Evolutionary conservation across 169 alveolate species (phyloP), one percentile per base, ranked within the genome.

Genomic region (Plasmodium yoelii): DNA sequence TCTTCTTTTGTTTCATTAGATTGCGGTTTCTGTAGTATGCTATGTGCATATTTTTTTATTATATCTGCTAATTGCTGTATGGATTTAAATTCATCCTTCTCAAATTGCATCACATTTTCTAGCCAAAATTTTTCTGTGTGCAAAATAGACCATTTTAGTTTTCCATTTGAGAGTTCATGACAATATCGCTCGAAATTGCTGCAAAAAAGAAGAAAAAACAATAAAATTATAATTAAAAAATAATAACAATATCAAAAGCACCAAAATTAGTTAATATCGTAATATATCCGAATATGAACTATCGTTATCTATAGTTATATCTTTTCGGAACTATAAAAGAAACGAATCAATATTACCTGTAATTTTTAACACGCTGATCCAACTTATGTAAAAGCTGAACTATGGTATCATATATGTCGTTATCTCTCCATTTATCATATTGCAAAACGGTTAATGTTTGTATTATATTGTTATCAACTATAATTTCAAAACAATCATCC

Each of bases 61-160:
- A 95, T 90, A 47, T 95, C 94, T 28, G 93, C 95, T 46, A 95
- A 92, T 84, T 93, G 93, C 57, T 94, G 92, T 49, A 95, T 93
- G n/a, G 94, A 93, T 49, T 88, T 75, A 68, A 95, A 95, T 86
- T 95, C 97, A 57, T 95, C 96, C 53, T 90, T 87, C 67, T 95
- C 97, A 68, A 95, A 95, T 53, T 94, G 91, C 89, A 89, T 94
- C 28, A 90, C 91, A 86, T 95, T 92, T 59, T 91, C 94, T 49
- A 92, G 88, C 97, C 97, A 95, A 71, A 95, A 95, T 67, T 95
- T 94, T 67, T 95, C 97, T n/a, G 97, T 92, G 61, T 95, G 97
- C 74, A 95, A 49, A 44, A 94, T 73, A 22, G 97, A 95, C 97
- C 97, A 94, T 61, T 92, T 95, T 44, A 95, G 87, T 53, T 88